These are phyloP conservation scores for Haplographium delicatum DNA, from an alignment of 495 filamentous ascomycete genomes.

Conservation along the genomic window DNA sequence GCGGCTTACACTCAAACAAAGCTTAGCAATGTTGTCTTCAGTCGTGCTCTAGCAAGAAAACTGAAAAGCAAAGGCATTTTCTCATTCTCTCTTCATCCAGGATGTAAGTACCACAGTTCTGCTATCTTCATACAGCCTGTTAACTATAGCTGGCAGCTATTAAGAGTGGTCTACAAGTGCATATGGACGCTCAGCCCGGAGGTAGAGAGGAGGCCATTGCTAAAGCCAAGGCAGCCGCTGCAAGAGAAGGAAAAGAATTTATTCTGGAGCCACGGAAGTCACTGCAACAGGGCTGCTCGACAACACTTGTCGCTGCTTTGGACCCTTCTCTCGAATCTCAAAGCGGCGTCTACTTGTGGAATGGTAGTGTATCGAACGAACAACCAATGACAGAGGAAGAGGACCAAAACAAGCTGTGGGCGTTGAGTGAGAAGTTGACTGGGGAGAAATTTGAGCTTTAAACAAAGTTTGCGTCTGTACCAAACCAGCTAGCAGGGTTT, in stretches of 20 bases:
- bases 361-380: constrained; percentile 10
- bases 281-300: constrained; percentile 12
- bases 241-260: neutral
- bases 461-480: too few species aligned
- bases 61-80: constrained; percentile 27
- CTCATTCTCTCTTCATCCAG: constrained; percentile 23
- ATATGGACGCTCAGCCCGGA: neutral
- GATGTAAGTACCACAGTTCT: constrained; percentile 20
- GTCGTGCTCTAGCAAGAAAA: constrained; percentile 37
- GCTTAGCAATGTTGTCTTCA: constrained; percentile 53
- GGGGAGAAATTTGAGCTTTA: constrained; percentile 10
- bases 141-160: too few species aligned
- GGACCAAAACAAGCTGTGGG: constrained; percentile 11
- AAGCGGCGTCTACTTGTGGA: constrained; percentile 15
- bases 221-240: neutral
- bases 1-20: constrained; percentile 52
- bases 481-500: too few species aligned
- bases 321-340: constrained; percentile 10
- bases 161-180: neutral
- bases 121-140: too few species aligned
- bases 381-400: neutral
- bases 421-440: constrained; percentile 11
- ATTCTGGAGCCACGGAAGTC: constrained; percentile 5
- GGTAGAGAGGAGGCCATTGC: neutral
- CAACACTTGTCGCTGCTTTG: constrained; percentile 17